These are phyloP conservation scores for Colletotrichum orbiculare DNA, from an alignment of 2,329 filamentous ascomycete genomes.

Conservation along the genomic window DNA sequence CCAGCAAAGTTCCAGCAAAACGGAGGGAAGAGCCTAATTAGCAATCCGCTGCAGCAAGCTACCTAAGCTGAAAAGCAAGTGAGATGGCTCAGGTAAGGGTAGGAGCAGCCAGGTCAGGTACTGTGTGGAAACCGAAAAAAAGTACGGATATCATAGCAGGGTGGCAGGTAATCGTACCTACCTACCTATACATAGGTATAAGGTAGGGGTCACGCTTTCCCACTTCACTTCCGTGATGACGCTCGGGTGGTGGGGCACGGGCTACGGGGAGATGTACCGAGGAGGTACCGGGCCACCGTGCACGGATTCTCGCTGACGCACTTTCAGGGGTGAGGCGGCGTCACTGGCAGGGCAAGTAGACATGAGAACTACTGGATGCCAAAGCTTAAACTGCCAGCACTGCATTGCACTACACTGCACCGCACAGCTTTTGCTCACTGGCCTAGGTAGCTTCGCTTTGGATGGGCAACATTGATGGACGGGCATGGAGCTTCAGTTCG, in stretches of 20 bases:
- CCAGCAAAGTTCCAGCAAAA: too few relatives aligned
- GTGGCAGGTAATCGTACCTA: too few relatives aligned
- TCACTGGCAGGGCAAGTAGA: conserved; percentile 27
- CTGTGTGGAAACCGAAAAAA: too few relatives aligned
- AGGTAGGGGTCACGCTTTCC: not conserved
- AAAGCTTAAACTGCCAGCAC: conserved; percentile 31
- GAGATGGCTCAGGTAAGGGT: not conserved
- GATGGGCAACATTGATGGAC: too few relatives aligned
- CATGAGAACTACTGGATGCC: conserved; percentile 14
- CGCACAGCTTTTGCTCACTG: too few relatives aligned
- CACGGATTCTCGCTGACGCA: not conserved
- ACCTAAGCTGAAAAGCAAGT: conserved; percentile 4
- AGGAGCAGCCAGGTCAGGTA: too few relatives aligned
- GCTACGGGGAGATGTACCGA: conserved; percentile 7
- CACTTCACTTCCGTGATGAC: conserved; percentile 18
- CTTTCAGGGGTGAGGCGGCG: conserved; percentile 11
- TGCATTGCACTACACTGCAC: too few relatives aligned
- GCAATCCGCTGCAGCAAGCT: not conserved
- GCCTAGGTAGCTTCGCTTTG: too few relatives aligned
- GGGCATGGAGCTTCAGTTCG: too few relatives aligned
- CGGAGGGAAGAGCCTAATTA: too few relatives aligned
- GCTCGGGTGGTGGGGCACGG: conserved; percentile 26
- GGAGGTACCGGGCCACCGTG: conserved; percentile 19
- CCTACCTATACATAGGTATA: too few relatives aligned
- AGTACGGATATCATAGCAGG: too few relatives aligned